phyloP scores from a whole-genome alignment of 176 grass and related monocot species.

The Tuctoria greenei region DNA sequence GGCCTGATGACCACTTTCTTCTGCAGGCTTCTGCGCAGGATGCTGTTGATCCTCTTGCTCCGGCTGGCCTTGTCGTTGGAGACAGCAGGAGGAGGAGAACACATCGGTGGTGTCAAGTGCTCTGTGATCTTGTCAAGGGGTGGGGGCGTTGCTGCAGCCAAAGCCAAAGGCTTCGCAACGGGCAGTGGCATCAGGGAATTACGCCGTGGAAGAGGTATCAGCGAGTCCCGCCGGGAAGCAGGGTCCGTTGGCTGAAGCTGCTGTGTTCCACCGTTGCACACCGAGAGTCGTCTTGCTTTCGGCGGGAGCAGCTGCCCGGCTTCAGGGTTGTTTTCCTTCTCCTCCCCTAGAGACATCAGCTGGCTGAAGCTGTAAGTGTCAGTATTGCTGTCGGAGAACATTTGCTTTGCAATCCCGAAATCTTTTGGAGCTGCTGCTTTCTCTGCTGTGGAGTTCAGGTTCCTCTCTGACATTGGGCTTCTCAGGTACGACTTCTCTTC shows the following conservation, averaged over 20 bases:
- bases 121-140: constrained; percentile 41
- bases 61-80: constrained; percentile 40
- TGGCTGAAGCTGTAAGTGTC: constrained; percentile 55
- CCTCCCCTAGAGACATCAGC: constrained; percentile 54
- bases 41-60: constrained; percentile 68
- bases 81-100: constrained; percentile 33
- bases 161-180: constrained; percentile 30
- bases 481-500: constrained; percentile 39
- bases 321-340: constrained; percentile 81
- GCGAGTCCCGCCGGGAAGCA: constrained; percentile 34
- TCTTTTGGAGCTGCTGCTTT: constrained; percentile 40
- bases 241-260: constrained; percentile 30
- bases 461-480: constrained; percentile 55
- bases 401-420: constrained; percentile 25
- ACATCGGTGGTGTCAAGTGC: constrained; percentile 14
- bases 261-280: constrained; percentile 42
- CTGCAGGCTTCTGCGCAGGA: constrained; percentile 84
- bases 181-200: constrained; percentile 58
- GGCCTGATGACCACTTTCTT: constrained; percentile 92
- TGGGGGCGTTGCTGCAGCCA: background rate
- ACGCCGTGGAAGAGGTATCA: constrained; percentile 39
- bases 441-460: constrained; percentile 38
- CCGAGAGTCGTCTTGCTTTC: constrained; percentile 52
- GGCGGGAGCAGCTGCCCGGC: constrained; percentile 17
- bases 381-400: constrained; percentile 52